Evolutionary conservation across 495 filamentous ascomycete genomes (phyloP), one percentile per base, ranked within the genome.

Genomic region (Xylaria sp.): DNA sequence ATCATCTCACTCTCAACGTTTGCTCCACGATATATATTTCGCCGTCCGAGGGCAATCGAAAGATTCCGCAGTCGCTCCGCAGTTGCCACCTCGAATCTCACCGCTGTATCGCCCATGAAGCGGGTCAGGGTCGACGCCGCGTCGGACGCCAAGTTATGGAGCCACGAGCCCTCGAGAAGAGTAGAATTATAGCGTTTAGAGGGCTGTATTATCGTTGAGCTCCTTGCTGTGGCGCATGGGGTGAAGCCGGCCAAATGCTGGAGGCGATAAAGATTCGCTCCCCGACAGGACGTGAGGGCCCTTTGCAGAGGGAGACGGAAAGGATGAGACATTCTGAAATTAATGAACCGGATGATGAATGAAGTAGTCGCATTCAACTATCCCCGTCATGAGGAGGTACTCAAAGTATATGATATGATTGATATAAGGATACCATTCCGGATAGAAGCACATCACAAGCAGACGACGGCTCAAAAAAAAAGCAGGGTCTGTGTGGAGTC

Each of bases 21-120:
- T n/a, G 46, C 2, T 5, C 53, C 52, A 3, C 40, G 66, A 57
- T 57, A 33, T 8, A 68, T 1, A 15, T 21, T 15, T 11, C 26
- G 37, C 12, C 66, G 24, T 11, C 85, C 84, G 5, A 91, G 82
- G 0, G 87, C 89, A 15, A 88, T 77, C 2, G 79, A 80, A 48
- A 91, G 81, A 29, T 86, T 86, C 43, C 87, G 86, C 1, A 90
- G 79, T 71, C 90, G 88, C 71, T 89, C 89, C n/a, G 81, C 6
- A 76, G 68, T 70, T 90, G 88, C 1, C 78, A 81, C 35, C 83
- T 83, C 1, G 74, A 81, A 71, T 68, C 35, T n/a, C n/a, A n/a
- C n/a, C n/a, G n/a, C n/a, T 14, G 63, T 72, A 43, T 74, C 53
- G 57, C 43, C 40, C 33, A 14, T 15, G 58, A 62, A 69, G 31